Conservation (phyloP, 345 rosid genomes). For the Melaleuca alternifolia region DNA sequence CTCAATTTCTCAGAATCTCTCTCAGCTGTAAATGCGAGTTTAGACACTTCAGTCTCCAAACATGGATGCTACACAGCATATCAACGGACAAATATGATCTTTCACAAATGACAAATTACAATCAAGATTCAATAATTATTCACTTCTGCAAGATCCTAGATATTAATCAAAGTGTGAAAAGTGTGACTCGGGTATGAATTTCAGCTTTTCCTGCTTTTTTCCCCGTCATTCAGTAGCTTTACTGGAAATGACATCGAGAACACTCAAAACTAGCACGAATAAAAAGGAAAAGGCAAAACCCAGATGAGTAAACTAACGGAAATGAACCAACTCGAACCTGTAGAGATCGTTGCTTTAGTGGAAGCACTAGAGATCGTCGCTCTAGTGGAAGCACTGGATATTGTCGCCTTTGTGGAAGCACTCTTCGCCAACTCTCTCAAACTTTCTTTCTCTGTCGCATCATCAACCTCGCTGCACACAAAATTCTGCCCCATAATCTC, state of each 20-base stretch:
- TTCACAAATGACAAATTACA: neutral
- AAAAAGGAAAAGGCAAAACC: neutral
- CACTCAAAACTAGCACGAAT: neutral
- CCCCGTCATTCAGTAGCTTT: neutral
- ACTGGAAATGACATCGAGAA: neutral
- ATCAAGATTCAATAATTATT: neutral
- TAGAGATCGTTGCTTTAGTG: neutral
- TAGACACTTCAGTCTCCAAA: neutral
- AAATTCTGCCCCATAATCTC: conserved; percentile 9
- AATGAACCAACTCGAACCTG: neutral
- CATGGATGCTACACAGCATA: neutral
- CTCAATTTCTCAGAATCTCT: conserved; percentile 30
- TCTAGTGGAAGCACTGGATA: neutral
- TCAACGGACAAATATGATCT: neutral
- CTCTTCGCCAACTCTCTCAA: conserved; percentile 17
- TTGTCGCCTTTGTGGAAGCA: conserved; percentile 16
- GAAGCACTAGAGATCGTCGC: neutral
- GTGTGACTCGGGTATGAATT: neutral
- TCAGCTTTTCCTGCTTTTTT: neutral
- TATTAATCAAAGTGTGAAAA: neutral
- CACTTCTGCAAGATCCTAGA: neutral
- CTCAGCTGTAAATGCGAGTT: conserved; percentile 15
- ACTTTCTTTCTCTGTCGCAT: conserved; percentile 9
- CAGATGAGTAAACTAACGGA: neutral
- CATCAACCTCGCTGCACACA: conserved; percentile 9